A percentile compares a stretch with the other conserved stretches of the same genome.
phyloP scores from a whole-genome alignment of 129 eudicot genomes.

The Deinandra increscens region DNA sequence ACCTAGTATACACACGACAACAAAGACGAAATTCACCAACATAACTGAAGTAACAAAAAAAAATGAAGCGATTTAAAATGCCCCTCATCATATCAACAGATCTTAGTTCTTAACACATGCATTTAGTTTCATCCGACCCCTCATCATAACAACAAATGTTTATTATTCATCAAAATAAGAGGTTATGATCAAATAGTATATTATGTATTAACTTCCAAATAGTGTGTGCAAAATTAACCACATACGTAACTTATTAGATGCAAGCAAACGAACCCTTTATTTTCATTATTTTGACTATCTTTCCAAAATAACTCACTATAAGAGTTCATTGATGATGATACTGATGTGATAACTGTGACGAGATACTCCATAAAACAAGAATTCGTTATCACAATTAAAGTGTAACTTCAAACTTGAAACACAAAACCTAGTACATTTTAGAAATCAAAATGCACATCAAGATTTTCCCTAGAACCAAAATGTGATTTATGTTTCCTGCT shows the following conservation, averaged over 20 bases:
- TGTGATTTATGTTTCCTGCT: neutral
- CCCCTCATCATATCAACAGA: conserved; percentile 1
- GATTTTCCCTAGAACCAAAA: neutral
- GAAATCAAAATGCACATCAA: neutral
- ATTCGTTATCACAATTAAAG: neutral
- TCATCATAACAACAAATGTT: too few species aligned
- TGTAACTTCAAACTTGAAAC: neutral
- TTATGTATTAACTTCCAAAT: neutral
- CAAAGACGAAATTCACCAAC: neutral
- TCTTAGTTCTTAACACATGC: too few species aligned
- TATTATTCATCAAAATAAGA: neutral
- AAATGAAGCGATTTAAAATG: neutral
- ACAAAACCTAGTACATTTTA: neutral
- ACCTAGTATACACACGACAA: neutral
- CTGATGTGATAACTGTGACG: neutral
- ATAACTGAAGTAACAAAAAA: neutral
- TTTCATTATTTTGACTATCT: neutral
- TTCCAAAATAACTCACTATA: neutral
- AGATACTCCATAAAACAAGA: neutral
- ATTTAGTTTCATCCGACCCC: too few species aligned
- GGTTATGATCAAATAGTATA: neutral
- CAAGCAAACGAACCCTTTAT: neutral
- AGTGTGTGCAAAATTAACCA: neutral
- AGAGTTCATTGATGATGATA: neutral
- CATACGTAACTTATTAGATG: neutral